Conservation (phyloP, 106 monocot genomes). For the Platanthera zijinensis region DNA sequence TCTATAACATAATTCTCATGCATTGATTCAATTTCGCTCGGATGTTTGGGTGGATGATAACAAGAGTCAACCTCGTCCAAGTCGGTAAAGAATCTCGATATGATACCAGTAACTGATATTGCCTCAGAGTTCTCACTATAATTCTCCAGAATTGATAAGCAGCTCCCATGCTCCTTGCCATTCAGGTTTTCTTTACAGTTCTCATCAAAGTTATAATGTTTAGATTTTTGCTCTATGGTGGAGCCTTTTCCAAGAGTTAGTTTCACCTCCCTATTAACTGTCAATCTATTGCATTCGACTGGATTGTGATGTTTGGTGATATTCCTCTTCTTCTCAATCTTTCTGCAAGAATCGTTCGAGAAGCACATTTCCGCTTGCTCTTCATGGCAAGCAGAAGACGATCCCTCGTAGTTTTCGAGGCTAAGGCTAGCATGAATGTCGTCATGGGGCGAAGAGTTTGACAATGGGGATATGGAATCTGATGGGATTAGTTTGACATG, state of each 20-base stretch:
- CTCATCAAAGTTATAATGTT: neutral
- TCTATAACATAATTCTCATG: neutral
- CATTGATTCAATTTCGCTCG: neutral
- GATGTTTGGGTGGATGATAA: neutral
- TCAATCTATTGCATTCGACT: neutral
- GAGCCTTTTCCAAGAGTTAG: neutral
- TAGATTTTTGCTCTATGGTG: neutral
- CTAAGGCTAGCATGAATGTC: neutral
- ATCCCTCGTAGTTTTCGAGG: neutral
- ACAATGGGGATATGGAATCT: neutral
- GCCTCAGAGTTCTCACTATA: conserved; percentile 8
- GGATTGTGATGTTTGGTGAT: neutral
- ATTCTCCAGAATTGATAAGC: neutral
- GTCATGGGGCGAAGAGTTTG: neutral
- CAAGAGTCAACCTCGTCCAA: conserved; percentile 25
- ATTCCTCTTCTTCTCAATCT: neutral
- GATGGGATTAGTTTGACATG: neutral
- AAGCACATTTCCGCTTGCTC: neutral
- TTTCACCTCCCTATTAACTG: neutral
- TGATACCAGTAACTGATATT: conserved; percentile 29
- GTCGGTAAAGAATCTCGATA: conserved; percentile 32
- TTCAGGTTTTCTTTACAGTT: neutral
- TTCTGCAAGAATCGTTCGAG: neutral
- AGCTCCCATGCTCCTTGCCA: neutral
- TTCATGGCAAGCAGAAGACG: neutral